A percentile compares a stretch with the other conserved stretches of the same genome.
Evolutionary conservation across 805 yeast genomes (phyloP).

Genomic region (Wickerhamiella dianesei): DNA sequence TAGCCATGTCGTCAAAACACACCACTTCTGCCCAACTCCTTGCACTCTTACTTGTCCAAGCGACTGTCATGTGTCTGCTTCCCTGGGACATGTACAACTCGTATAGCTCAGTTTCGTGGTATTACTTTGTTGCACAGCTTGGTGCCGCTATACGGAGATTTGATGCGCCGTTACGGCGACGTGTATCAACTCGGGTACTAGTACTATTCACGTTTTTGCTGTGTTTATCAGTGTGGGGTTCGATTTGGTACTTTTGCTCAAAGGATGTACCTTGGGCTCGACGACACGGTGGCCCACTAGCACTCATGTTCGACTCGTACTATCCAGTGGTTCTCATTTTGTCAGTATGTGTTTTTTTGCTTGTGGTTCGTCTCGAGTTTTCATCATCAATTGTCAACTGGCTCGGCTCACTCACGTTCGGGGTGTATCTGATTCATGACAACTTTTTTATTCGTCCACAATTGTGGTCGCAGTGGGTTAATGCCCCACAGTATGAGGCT

Average conservation of each 20-base stretch:
- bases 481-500: slow-evolving; percentile 1
- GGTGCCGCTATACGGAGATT: slow-evolving; percentile 8
- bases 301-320: slow-evolving; percentile 6
- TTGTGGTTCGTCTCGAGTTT: background rate
- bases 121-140: slow-evolving; percentile 3
- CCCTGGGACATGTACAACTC: slow-evolving; percentile 4
- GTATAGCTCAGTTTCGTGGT: slow-evolving; percentile 6
- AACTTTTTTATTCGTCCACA: slow-evolving; percentile 4
- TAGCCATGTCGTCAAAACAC: slow-evolving; percentile 1
- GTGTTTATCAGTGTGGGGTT: slow-evolving; percentile 1
- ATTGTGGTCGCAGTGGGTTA: slow-evolving; percentile 3
- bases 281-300: slow-evolving; percentile 5
- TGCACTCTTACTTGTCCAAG: slow-evolving; percentile 2
- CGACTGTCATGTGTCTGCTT: slow-evolving; percentile 1
- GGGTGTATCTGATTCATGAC: slow-evolving; percentile 11
- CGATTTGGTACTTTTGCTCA: slow-evolving; percentile 4
- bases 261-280: slow-evolving; percentile 3
- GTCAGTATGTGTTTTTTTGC: background rate
- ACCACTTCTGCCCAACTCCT: slow-evolving; percentile 8
- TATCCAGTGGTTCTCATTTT: background rate
- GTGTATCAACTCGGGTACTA: slow-evolving; percentile 1
- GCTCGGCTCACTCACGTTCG: slow-evolving; percentile 5
- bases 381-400: slow-evolving; percentile 2
- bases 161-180: background rate
- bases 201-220: background rate